Conservation (phyloP, 2,329 filamentous ascomycete genomes). For the Cordyceps tenuipes region DNA sequence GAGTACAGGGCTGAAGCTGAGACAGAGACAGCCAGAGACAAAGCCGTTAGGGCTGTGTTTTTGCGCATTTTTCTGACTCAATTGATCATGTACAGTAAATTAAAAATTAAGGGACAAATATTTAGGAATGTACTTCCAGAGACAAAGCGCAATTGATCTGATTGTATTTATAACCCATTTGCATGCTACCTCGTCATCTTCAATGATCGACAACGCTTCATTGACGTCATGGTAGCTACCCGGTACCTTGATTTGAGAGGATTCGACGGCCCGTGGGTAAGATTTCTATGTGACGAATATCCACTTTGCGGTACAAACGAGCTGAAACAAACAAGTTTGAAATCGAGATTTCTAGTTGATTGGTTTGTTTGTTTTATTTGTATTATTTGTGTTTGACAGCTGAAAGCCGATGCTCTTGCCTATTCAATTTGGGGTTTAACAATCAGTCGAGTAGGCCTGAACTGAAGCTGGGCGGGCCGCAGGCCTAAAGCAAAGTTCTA, state of each 20-base stretch:
- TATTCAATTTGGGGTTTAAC: no score
- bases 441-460: no score
- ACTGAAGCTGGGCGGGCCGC: no score
- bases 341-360: background rate
- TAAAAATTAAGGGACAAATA: background rate
- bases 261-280: background rate
- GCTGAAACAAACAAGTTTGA: background rate
- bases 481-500: no score
- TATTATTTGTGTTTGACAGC: no score
- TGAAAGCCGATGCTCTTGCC: no score
- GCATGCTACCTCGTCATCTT: background rate
- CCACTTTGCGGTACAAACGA: background rate
- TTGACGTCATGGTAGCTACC: slow-evolving; percentile 5
- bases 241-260: slow-evolving; percentile 6
- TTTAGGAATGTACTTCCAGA: background rate
- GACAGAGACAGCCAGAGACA: slow-evolving; percentile 9
- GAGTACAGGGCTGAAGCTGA: slow-evolving; percentile 31
- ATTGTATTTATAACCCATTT: background rate
- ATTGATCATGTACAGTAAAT: background rate
- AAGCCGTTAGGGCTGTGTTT: background rate
- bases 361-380: background rate
- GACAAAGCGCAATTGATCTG: background rate
- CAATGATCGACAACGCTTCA: background rate
- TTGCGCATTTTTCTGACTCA: background rate
- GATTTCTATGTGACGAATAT: background rate